A percentile compares a stretch with the other conserved stretches of the same genome.
Evolutionary conservation across 257 asterid genomes (phyloP).

Genomic region (Solanum chmielewskii): DNA sequence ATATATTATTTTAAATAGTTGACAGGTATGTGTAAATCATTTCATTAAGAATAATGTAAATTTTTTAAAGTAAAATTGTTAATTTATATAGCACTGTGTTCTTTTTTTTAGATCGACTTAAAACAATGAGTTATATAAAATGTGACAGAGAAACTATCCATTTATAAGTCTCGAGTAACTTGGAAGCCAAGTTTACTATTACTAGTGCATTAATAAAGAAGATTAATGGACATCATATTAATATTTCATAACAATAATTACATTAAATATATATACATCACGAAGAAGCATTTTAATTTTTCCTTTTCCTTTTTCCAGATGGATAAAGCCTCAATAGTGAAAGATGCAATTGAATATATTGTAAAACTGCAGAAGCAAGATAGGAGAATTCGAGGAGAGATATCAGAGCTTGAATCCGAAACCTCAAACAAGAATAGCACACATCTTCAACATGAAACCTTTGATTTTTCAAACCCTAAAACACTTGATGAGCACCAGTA

Average conservation of each 20-base stretch:
- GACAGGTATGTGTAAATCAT: too few relatives aligned
- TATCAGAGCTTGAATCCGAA: conserved; percentile 39
- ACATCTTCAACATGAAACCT: background rate
- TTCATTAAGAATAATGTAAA: too few relatives aligned
- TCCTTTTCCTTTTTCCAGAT: conserved; percentile 17
- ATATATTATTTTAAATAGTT: too few relatives aligned
- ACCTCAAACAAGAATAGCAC: background rate
- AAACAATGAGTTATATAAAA: too few relatives aligned
- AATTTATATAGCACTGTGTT: too few relatives aligned
- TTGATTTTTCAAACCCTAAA: conserved; percentile 15
- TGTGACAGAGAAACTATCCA: too few relatives aligned
- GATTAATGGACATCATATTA: background rate
- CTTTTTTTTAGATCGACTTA: too few relatives aligned
- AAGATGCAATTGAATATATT: conserved; percentile 76
- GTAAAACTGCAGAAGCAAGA: conserved; percentile 47
- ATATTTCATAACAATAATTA: background rate
- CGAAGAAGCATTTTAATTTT: too few relatives aligned
- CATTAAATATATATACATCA: background rate
- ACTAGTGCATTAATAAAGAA: background rate
- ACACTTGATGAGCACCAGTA: conserved; percentile 16
- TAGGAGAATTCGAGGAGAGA: conserved; percentile 37
- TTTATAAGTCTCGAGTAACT: too few relatives aligned
- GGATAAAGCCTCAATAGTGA: conserved; percentile 84
- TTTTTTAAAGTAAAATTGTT: too few relatives aligned
- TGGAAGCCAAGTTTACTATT: too few relatives aligned